Evolutionary conservation across 257 asterid species (phyloP).

Genomic region (Solanum tarapatanum): DNA sequence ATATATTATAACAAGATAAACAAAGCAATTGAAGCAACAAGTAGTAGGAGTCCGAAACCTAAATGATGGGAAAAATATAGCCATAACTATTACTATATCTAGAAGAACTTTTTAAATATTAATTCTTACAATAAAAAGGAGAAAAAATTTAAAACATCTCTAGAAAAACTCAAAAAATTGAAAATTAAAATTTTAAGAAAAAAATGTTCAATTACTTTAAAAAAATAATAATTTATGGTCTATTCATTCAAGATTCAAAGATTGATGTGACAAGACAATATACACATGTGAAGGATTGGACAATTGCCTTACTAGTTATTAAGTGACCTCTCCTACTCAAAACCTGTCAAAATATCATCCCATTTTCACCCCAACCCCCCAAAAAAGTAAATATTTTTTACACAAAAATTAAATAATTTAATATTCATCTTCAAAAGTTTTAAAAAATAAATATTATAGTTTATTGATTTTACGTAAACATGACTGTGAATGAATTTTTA

Average conservation of each 20-base stretch:
- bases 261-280: constrained; percentile 43
- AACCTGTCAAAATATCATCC: constrained; percentile 10
- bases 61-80: too few relatives aligned
- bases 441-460: too few relatives aligned
- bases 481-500: neutral
- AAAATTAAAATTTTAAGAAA: neutral
- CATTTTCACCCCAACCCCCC: neutral
- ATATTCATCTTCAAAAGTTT: neutral
- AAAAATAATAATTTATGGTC: neutral
- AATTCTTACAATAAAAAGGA: neutral
- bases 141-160: neutral
- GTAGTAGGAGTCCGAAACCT: too few relatives aligned
- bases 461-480: neutral
- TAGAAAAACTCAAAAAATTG: neutral
- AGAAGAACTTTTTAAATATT: neutral
- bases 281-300: constrained; percentile 43
- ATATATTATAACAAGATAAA: too few relatives aligned
- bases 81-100: neutral
- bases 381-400: neutral
- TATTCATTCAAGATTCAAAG: neutral
- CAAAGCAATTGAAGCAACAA: neutral
- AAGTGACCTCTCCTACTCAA: constrained; percentile 24
- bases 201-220: neutral
- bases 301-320: neutral
- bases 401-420: neutral